Evolutionary conservation across 768 basidiomycete species (phyloP).

Genomic region (Lentinula aciculospora): DNA sequence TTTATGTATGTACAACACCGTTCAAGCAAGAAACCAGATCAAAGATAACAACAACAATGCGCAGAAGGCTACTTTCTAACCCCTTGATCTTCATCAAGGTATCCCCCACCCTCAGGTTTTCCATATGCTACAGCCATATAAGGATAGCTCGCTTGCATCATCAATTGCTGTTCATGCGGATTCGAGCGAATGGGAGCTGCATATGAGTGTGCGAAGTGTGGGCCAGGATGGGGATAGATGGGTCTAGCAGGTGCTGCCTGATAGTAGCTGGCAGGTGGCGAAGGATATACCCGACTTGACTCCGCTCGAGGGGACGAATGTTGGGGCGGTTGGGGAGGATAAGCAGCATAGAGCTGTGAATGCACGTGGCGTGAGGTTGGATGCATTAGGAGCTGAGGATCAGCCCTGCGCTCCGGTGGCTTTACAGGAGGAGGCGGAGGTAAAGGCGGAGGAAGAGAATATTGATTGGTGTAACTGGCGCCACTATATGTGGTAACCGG

Average conservation of each 20-base stretch:
- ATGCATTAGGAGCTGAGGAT: background rate
- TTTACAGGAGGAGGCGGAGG: background rate
- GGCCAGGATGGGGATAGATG: background rate
- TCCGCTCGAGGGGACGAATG: background rate
- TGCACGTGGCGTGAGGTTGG: background rate
- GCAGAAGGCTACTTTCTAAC: background rate
- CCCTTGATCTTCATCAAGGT: background rate
- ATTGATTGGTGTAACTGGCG: background rate
- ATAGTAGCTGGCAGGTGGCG: background rate
- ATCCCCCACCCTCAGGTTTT: background rate
- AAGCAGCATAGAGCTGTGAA: background rate
- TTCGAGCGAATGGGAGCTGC: background rate
- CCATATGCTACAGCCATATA: background rate
- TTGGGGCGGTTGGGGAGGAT: background rate
- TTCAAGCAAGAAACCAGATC: background rate
- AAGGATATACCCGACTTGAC: background rate
- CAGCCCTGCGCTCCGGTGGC: background rate
- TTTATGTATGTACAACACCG: background rate
- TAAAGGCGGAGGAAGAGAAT: background rate
- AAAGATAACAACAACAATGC: background rate
- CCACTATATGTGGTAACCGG: background rate
- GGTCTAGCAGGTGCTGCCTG: background rate
- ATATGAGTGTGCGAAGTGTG: background rate
- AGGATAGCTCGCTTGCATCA: background rate
- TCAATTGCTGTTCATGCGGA: background rate